Evolutionary conservation across 1,139 yeast species (phyloP).

Genomic region (Debaryomycetaceae sp.): DNA sequence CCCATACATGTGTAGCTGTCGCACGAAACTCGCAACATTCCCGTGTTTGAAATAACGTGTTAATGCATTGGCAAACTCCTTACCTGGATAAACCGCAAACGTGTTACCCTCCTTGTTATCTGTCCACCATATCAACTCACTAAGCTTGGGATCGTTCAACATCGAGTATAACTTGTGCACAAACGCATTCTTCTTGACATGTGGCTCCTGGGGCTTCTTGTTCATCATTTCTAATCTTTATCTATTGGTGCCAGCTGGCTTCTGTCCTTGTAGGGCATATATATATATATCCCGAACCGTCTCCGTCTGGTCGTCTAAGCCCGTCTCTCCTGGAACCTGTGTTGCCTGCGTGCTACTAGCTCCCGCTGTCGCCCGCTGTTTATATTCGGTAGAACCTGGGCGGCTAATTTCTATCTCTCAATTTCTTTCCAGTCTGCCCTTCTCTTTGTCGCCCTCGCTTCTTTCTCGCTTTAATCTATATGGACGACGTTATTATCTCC

Average conservation of each 20-base stretch:
- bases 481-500: no score
- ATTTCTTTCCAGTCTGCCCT: neutral
- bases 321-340: neutral
- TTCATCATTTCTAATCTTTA: constrained; percentile 11
- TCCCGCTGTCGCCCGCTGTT: neutral
- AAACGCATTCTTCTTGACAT: constrained; percentile 58
- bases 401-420: neutral
- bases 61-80: constrained; percentile 43
- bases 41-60: constrained; percentile 46
- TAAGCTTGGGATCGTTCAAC: constrained; percentile 51
- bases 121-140: constrained; percentile 74
- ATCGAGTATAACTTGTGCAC: constrained; percentile 60
- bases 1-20: constrained; percentile 50
- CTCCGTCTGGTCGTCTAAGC: neutral
- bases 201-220: constrained; percentile 18
- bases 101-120: constrained; percentile 54
- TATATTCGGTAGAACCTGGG: neutral
- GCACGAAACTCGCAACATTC: constrained; percentile 45
- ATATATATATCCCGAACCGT: neutral
- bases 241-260: neutral
- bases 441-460: neutral
- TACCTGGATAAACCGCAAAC: constrained; percentile 60
- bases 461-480: no score
- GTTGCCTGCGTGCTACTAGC: neutral
- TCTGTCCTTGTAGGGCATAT: no score